These are phyloP conservation scores for Solanum sitiens DNA, from an alignment of 257 asterid genomes.

Conservation along the genomic window DNA sequence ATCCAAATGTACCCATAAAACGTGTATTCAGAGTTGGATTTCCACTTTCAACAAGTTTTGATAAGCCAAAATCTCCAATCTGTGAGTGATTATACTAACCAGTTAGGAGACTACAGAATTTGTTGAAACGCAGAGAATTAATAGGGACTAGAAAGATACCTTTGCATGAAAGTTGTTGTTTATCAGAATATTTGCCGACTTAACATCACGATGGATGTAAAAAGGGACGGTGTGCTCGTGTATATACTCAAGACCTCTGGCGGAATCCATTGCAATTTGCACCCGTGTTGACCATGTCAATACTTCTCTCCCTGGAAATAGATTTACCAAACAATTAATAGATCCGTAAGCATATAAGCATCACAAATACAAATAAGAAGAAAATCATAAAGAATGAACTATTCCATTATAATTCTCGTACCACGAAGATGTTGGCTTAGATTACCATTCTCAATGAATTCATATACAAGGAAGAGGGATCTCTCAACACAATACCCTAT, in stretches of 20 bases:
- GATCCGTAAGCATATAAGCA: not conserved
- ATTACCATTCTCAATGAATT: constrained; percentile 83
- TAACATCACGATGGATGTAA: constrained; percentile 91
- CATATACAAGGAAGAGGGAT: constrained; percentile 86
- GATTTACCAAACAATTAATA: not conserved
- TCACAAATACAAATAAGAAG: not conserved
- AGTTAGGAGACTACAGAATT: not conserved
- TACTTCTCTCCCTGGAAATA: constrained; percentile 47
- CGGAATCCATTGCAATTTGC: constrained; percentile 92
- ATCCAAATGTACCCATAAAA: constrained; percentile 91
- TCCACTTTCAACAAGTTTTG: constrained; percentile 87
- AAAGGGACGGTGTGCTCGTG: constrained; percentile 93
- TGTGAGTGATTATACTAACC: constrained; percentile 1
- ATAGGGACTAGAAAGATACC: constrained; percentile 30
- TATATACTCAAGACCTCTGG: constrained; percentile 93
- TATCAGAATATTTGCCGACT: constrained; percentile 83
- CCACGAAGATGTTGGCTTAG: constrained; percentile 80
- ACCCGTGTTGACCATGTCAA: constrained; percentile 76
- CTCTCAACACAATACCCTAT: constrained; percentile 90
- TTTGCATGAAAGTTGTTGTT: constrained; percentile 71
- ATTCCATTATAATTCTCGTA: constrained; percentile 23
- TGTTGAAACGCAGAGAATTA: not conserved
- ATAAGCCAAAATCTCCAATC: constrained; percentile 94
- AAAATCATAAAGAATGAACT: not conserved
- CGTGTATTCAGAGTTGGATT: constrained; percentile 67